Evolutionary conservation across 2,329 filamentous ascomycete genomes (phyloP).

Genomic region (Aspergillus piperis): DNA sequence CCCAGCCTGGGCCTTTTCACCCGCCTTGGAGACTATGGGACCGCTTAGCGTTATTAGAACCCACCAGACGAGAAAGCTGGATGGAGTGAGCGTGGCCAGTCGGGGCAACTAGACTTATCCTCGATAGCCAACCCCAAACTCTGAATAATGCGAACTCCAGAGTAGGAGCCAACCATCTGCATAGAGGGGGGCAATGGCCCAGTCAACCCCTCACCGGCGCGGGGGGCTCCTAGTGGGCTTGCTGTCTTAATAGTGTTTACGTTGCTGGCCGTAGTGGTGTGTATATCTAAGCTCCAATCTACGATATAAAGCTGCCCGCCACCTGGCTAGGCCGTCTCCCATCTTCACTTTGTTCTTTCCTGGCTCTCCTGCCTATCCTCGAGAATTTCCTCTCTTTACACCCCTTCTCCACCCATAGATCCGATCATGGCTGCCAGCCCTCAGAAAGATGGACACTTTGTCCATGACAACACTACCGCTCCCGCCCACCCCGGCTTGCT

Average conservation of each 20-base stretch:
- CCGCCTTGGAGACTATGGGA: not conserved
- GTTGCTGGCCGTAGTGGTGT: not conserved
- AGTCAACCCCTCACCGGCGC: not conserved
- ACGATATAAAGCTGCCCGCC: not conserved
- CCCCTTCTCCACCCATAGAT: not conserved
- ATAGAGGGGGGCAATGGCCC: not conserved
- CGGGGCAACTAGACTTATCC: not conserved
- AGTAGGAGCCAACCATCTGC: not conserved
- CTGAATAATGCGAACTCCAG: not conserved
- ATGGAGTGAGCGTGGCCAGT: not conserved
- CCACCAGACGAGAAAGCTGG: not conserved
- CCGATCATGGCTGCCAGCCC: constrained; percentile 38
- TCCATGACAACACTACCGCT: constrained; percentile 58
- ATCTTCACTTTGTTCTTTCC: not conserved
- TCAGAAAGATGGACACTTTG: constrained; percentile 52
- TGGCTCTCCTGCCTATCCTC: not conserved
- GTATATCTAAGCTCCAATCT: not conserved
- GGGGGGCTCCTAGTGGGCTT: not conserved
- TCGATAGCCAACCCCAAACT: not conserved
- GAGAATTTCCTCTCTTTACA: not conserved
- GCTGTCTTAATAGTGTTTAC: not conserved
- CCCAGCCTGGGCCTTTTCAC: not conserved
- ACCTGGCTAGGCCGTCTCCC: not conserved
- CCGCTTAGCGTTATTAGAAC: not conserved
- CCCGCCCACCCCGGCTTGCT: constrained; percentile 54